Base-by-base conservation (phyloP, 169 alveolate genomes). In the Theileria parva region DNA sequence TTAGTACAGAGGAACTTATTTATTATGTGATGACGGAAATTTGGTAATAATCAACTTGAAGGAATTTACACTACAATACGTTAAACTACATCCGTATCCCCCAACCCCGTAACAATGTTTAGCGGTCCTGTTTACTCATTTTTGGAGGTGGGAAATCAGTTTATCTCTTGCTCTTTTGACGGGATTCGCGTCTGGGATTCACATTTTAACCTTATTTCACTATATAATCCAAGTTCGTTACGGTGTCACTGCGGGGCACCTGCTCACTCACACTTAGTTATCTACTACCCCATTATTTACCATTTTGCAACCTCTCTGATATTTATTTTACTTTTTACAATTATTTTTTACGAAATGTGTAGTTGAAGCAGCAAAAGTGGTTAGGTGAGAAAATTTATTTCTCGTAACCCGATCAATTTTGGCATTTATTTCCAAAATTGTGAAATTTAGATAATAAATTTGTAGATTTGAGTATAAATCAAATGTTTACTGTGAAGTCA, bases 131-230 rank as follows among this genome's bases (percentile, higher is more conserved):
- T 83, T 25, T 71, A 67, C 12, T 73, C 86, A 19, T 83, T 77
- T 67, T 76, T 53, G 11, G 89, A 83, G 34, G 17, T 74, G 0
- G 27, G 12, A 50, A 83, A 83, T 55, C 53, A 37, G 4, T 37
- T 37, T 37, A 53, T 83, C 37, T 68, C 89, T 3, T 76, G 75
- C 55, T 85, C 83, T 0, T 37, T 83, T 19, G 89, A 83, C 34
- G 89, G 89, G 0, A n/a, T 83, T n/a, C 59, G 77, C 9, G 34
- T 83, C 0, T 83, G 89, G 89, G 85, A 83, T 60, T 25, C 64
- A 6, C 64, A 55, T 4, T 55, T 21, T 61, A n/a, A 17, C 23
- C 69, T 13, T 25, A 13, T 61, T n/a, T 34, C 9, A 61, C 65
- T 6, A 57, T 57, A 57, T 23, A 19, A 57, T 21, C 4, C 30